These are phyloP conservation scores for Rutstroemia sp. DNA, from an alignment of 2,329 filamentous ascomycete genomes.

Conservation along the genomic window DNA sequence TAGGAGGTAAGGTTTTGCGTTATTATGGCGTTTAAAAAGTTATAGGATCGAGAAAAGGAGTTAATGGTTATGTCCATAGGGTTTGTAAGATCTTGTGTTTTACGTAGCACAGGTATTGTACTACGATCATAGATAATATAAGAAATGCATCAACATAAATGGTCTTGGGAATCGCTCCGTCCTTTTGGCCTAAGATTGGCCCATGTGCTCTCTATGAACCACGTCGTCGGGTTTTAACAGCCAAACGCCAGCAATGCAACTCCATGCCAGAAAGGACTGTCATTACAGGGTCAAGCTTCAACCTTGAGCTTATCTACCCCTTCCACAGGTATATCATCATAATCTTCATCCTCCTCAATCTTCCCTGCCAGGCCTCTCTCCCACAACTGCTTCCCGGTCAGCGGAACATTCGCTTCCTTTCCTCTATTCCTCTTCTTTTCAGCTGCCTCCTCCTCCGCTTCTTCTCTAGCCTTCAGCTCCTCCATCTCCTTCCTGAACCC, in stretches of 20 bases:
- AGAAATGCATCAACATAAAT: not conserved
- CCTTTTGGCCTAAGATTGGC: not conserved
- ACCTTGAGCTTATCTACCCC: slow-evolving; percentile 68
- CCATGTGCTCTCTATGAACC: not conserved
- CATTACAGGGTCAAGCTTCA: slow-evolving; percentile 33
- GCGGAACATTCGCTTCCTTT: slow-evolving; percentile 63
- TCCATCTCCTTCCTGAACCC: slow-evolving; percentile 74
- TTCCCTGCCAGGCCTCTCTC: slow-evolving; percentile 65
- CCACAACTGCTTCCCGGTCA: slow-evolving; percentile 73
- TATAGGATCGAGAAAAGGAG: not conserved
- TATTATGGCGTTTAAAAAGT: not conserved
- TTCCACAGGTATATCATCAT: slow-evolving; percentile 47
- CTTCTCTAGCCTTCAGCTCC: slow-evolving; percentile 58
- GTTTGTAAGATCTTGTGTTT: not conserved
- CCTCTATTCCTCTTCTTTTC: slow-evolving; percentile 73
- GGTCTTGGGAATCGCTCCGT: not conserved
- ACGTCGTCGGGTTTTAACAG: not conserved
- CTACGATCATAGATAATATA: slow-evolving; percentile 4
- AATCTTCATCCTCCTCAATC: slow-evolving; percentile 59
- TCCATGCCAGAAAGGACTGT: slow-evolving; percentile 15
- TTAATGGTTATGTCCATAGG: slow-evolving; percentile 12
- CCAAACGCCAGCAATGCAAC: slow-evolving; percentile 27
- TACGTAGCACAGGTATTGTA: not conserved
- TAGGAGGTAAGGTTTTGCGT: not conserved
- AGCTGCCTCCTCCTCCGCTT: slow-evolving; percentile 69